Evolutionary conservation across 2,329 filamentous ascomycete species (phyloP).

Genomic region (Paecilomyces formosus): DNA sequence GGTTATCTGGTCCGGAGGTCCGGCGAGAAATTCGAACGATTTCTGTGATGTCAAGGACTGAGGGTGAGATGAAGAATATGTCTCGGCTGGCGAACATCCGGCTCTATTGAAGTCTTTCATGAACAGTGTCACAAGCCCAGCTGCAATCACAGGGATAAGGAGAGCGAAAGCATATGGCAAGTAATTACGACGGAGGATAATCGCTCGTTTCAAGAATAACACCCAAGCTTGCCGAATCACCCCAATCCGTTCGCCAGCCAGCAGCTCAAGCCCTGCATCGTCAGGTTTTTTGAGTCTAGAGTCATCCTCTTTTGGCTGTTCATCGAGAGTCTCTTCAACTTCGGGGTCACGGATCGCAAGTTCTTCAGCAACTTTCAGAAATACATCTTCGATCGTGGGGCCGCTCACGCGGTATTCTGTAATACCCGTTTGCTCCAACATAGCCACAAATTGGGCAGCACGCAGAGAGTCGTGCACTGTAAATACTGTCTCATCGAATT

Average conservation of each 20-base stretch:
- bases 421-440: conserved; percentile 60
- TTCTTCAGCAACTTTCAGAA: conserved; percentile 78
- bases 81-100: conserved; percentile 42
- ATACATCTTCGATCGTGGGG: conserved; percentile 88
- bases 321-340: conserved; percentile 5
- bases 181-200: conserved; percentile 70
- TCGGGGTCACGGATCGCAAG: conserved; percentile 36
- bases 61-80: conserved; percentile 14
- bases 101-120: conserved; percentile 50
- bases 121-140: conserved; percentile 71
- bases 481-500: conserved; percentile 68
- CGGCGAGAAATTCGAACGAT: conserved; percentile 27
- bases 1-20: conserved; percentile 24
- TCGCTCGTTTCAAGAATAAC: conserved; percentile 69
- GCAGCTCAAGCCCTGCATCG: conserved; percentile 37
- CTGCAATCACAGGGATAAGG: conserved; percentile 69
- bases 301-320: conserved; percentile 7
- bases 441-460: conserved; percentile 63
- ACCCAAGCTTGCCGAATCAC: conserved; percentile 65
- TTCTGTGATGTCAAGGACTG: conserved; percentile 20
- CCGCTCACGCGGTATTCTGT: conserved; percentile 78
- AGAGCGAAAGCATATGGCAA: conserved; percentile 69
- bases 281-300: conserved; percentile 4
- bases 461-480: conserved; percentile 60
- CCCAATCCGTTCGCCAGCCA: conserved; percentile 62